Percentiles rank a stretch among this genome's conserved stretches.
phyloP scores from a whole-genome alignment of 805 yeast species.

The Sugiyamaella chiloensis region DNA sequence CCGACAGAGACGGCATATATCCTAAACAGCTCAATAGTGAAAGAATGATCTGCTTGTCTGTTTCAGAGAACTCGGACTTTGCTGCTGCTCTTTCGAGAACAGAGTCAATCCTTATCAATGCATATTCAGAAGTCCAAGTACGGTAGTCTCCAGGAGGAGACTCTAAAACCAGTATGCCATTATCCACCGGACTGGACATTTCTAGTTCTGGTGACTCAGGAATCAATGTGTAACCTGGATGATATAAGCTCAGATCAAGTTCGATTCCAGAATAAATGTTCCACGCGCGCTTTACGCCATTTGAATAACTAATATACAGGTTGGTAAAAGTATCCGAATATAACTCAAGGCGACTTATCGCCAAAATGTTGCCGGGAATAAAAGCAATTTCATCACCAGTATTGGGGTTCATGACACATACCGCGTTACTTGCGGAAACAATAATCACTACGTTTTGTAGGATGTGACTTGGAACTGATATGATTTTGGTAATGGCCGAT shows the following conservation, averaged over 20 bases:
- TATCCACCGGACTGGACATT: background rate
- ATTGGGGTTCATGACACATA: constrained; percentile 13
- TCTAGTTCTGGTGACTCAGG: background rate
- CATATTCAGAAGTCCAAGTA: background rate
- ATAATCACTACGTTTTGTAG: constrained; percentile 4
- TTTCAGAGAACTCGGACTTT: too few relatives aligned
- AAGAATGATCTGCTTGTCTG: too few relatives aligned
- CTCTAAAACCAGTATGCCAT: too few relatives aligned
- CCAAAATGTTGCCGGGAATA: constrained; percentile 18
- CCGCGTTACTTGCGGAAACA: constrained; percentile 9
- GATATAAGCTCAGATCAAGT: background rate
- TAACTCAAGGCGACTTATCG: constrained; percentile 1
- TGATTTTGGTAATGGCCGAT: background rate
- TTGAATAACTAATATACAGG: constrained; percentile 11
- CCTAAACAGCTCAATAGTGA: too few relatives aligned
- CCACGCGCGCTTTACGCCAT: constrained; percentile 17
- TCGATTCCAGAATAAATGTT: constrained; percentile 11
- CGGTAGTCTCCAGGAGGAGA: background rate
- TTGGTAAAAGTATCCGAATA: background rate
- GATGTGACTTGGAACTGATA: background rate
- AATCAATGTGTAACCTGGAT: background rate
- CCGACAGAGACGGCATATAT: too few relatives aligned
- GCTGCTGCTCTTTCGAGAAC: background rate
- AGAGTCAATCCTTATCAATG: background rate
- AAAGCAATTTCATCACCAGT: constrained; percentile 1